A percentile compares a stretch with the other conserved stretches of the same genome.
Conservation (phyloP, 2,329 filamentous ascomycete species). For the Fusarium siculi region DNA sequence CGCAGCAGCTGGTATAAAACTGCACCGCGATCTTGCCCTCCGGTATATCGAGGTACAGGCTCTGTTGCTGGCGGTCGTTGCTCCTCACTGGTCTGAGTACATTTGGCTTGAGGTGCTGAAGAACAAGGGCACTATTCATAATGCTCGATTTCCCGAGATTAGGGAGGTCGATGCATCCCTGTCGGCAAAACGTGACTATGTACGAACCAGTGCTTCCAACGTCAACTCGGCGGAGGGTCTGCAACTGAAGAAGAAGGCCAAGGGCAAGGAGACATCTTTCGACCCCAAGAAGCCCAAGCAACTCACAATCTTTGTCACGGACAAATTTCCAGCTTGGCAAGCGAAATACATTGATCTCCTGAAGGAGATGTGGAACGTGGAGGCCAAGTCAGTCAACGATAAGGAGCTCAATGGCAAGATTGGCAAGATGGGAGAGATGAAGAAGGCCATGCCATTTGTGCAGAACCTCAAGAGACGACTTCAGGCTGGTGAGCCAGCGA, state of each 20-base stretch:
- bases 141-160: constrained; percentile 68
- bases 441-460: constrained; percentile 98
- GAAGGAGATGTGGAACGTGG: constrained; percentile 73
- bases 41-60: constrained; percentile 90
- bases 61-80: constrained; percentile 82
- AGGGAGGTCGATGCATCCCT: constrained; percentile 73
- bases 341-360: constrained; percentile 87
- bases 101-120: constrained; percentile 92
- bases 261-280: constrained; percentile 87
- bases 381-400: constrained; percentile 74
- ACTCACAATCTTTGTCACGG: constrained; percentile 85
- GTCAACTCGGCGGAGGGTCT: constrained; percentile 83
- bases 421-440: constrained; percentile 87
- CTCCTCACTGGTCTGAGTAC: constrained; percentile 94
- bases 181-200: constrained; percentile 84
- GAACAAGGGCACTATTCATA: constrained; percentile 80
- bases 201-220: constrained; percentile 78
- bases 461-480: constrained; percentile 87
- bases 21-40: constrained; percentile 83
- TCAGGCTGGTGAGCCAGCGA: constrained; percentile 72
- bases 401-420: constrained; percentile 83
- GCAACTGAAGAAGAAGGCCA: constrained; percentile 88
- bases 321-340: constrained; percentile 89
- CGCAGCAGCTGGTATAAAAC: constrained; percentile 79
- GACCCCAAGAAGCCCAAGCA: constrained; percentile 94